phyloP scores from a whole-genome alignment of 805 yeast species.

The Debaryomyces castellii region DNA sequence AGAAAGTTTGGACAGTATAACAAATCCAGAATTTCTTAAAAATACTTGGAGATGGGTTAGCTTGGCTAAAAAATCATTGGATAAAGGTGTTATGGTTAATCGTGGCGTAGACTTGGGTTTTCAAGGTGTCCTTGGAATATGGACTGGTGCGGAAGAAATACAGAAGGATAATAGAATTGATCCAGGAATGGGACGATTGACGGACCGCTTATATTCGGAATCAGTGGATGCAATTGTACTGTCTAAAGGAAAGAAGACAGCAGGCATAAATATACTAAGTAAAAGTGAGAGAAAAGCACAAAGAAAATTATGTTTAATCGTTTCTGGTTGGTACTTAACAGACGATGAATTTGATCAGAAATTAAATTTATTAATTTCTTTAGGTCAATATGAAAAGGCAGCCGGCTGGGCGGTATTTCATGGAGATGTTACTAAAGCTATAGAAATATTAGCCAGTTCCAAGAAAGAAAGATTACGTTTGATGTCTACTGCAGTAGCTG shows the following conservation, averaged over 20 bases:
- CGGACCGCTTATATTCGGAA: conserved; percentile 43
- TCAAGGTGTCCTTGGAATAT: conserved; percentile 85
- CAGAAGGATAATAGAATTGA: conserved; percentile 47
- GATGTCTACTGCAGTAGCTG: conserved; percentile 93
- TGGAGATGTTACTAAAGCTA: conserved; percentile 81
- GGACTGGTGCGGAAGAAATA: conserved; percentile 69
- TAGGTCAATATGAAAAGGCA: conserved; percentile 77
- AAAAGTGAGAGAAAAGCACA: conserved; percentile 57
- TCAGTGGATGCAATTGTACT: conserved; percentile 55
- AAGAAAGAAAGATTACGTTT: conserved; percentile 67
- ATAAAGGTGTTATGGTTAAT: conserved; percentile 64
- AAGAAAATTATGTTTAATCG: conserved; percentile 74
- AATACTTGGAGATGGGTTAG: conserved; percentile 93
- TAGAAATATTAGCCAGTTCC: conserved; percentile 73
- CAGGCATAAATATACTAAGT: conserved; percentile 44
- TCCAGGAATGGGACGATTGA: conserved; percentile 16
- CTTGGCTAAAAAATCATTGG: conserved; percentile 63
- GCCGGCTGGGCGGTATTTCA: conserved; percentile 98
- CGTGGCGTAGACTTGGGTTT: conserved; percentile 77
- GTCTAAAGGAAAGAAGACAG: conserved; percentile 47
- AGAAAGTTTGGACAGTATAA: conserved; percentile 49
- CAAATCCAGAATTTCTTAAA: conserved; percentile 52
- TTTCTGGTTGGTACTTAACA: conserved; percentile 89
- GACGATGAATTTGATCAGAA: conserved; percentile 72
- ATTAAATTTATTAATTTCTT: conserved; percentile 51